A percentile compares a stretch with the other conserved stretches of the same genome.
These are phyloP conservation scores for Lactarius hengduanensis DNA, from an alignment of 768 basidiomycete genomes.

Conservation along the genomic window DNA sequence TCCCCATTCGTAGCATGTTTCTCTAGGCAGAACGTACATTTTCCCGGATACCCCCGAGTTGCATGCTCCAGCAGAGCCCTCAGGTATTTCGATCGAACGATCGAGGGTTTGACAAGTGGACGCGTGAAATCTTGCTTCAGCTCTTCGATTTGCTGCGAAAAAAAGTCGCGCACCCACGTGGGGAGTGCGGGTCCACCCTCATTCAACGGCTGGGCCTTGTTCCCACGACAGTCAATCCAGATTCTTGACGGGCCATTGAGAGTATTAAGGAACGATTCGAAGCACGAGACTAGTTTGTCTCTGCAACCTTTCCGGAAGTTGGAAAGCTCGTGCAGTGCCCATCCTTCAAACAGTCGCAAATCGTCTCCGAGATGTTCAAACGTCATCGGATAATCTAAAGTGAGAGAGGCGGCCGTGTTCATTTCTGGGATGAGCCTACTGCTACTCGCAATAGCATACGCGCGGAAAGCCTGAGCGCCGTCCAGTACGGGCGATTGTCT, in stretches of 20 bases:
- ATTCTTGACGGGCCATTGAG: background rate
- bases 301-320: background rate
- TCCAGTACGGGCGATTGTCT: background rate
- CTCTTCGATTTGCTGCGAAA: background rate
- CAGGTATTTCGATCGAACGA: background rate
- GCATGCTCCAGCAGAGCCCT: background rate
- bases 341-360: background rate
- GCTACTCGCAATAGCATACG: constrained; percentile 25
- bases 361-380: constrained; percentile 2
- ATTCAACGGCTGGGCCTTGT: background rate
- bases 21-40: background rate
- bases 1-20: background rate
- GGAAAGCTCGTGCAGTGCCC: background rate
- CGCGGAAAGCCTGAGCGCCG: constrained; percentile 17
- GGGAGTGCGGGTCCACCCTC: background rate
- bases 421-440: constrained; percentile 1
- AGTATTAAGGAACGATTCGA: background rate
- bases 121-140: background rate
- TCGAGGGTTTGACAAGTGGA: background rate
- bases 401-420: background rate
- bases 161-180: background rate
- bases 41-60: background rate
- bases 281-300: background rate
- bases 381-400: constrained; percentile 4
- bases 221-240: background rate